Conservation (phyloP, 495 filamentous ascomycete species). For the Usnea hakonensis region DNA sequence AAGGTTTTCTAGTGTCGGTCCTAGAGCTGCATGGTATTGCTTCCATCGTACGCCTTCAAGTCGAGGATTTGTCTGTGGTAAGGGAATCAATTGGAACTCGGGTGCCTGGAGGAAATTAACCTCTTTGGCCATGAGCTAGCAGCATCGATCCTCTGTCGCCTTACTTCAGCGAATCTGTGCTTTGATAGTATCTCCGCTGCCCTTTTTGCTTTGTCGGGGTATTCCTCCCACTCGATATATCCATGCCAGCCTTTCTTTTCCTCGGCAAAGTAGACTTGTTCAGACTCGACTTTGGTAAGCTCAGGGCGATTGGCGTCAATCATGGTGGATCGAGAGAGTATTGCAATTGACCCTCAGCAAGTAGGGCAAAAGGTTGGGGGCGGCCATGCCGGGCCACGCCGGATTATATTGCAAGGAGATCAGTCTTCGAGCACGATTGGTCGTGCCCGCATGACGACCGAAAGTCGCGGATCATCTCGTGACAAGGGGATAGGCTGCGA, state of each 20-base stretch:
- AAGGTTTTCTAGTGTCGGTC: constrained; percentile 35
- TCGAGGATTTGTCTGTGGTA: constrained; percentile 51
- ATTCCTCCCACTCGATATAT: constrained; percentile 58
- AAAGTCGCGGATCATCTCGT: no score
- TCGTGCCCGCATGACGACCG: neutral
- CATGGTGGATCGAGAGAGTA: neutral
- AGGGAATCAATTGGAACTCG: constrained; percentile 48
- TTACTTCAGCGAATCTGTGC: constrained; percentile 38
- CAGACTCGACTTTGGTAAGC: neutral
- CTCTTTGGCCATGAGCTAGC: neutral
- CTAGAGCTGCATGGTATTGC: constrained; percentile 49
- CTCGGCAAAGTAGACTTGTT: constrained; percentile 15
- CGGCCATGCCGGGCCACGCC: neutral
- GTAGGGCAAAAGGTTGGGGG: neutral
- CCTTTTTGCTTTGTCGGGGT: constrained; percentile 49
- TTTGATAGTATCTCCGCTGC: constrained; percentile 40
- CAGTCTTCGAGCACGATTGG: neutral
- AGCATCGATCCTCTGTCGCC: constrained; percentile 2
- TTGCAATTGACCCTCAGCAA: neutral
- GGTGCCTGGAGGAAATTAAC: constrained; percentile 30
- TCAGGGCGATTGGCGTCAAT: neutral
- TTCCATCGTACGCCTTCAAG: constrained; percentile 53
- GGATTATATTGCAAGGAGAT: no score
- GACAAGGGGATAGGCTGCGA: no score
- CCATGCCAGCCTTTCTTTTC: constrained; percentile 24